phyloP scores from a whole-genome alignment of 805 yeast species.

The Myxozyma mucilagina region DNA sequence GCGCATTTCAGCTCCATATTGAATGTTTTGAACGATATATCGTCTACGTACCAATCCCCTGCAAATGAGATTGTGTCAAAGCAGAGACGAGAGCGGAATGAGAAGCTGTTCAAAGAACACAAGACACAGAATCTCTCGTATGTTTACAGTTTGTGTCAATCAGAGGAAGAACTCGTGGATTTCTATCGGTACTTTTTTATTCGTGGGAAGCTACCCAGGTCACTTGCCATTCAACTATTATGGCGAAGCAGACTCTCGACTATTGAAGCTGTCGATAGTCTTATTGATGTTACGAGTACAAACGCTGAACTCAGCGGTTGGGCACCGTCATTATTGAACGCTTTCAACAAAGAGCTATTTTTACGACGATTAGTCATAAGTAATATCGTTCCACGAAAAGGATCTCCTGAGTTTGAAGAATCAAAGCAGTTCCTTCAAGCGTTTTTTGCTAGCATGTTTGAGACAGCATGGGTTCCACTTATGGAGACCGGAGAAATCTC shows the following conservation, averaged over 20 bases:
- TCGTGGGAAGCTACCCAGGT: conserved; percentile 11
- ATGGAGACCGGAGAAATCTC: conserved; percentile 17
- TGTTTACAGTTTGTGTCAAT: conserved; percentile 2
- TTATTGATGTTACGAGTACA: neutral
- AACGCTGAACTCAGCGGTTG: conserved; percentile 17
- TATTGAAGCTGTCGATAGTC: neutral
- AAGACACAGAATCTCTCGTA: neutral
- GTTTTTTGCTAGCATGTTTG: conserved; percentile 8
- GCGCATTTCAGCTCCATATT: conserved; percentile 7
- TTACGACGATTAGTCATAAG: conserved; percentile 5
- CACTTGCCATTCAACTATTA: conserved; percentile 8
- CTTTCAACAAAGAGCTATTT: conserved; percentile 13
- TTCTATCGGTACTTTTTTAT: conserved; percentile 14
- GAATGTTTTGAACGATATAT: conserved; percentile 1
- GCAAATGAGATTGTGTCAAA: neutral
- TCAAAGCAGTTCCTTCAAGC: conserved; percentile 3
- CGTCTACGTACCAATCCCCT: neutral
- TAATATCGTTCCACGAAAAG: neutral
- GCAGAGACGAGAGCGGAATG: neutral
- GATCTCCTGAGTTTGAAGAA: neutral
- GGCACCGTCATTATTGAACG: conserved; percentile 8
- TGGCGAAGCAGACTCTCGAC: conserved; percentile 10
- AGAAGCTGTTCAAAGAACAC: neutral
- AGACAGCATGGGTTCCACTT: conserved; percentile 6
- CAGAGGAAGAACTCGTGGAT: conserved; percentile 10